Evolutionary conservation across 1,139 yeast genomes (phyloP).

Genomic region (Lipomyces yarrowii): DNA sequence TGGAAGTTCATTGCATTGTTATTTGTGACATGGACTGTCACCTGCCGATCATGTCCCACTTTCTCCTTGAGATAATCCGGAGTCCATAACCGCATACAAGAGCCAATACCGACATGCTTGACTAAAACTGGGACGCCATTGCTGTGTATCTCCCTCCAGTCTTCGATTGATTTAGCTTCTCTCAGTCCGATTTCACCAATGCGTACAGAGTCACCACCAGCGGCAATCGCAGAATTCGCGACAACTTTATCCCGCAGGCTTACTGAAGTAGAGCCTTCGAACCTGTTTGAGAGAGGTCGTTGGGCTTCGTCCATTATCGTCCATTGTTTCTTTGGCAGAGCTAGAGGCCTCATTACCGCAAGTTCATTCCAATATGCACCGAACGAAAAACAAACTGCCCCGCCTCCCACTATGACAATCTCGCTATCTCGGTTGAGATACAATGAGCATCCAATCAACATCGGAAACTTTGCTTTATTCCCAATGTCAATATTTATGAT

Average conservation of each 20-base stretch:
- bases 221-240: neutral
- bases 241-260: too few relatives aligned
- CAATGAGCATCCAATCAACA: constrained; percentile 63
- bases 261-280: neutral
- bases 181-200: neutral
- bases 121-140: constrained; percentile 35
- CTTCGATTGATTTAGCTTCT: constrained; percentile 12
- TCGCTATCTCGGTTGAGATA: constrained; percentile 34
- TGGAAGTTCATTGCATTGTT: constrained; percentile 40
- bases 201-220: neutral
- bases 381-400: constrained; percentile 83
- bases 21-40: constrained; percentile 40
- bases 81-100: constrained; percentile 39
- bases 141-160: constrained; percentile 30
- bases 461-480: constrained; percentile 49
- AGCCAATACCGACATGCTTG: constrained; percentile 37
- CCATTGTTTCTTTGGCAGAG: neutral
- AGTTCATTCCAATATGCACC: constrained; percentile 66
- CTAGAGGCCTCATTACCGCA: constrained; percentile 25
- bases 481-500: constrained; percentile 7
- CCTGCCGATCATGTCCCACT: constrained; percentile 38
- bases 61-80: constrained; percentile 38
- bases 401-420: constrained; percentile 62
- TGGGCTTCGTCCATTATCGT: neutral
- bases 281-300: neutral